phyloP scores from a whole-genome alignment of 2,329 filamentous ascomycete genomes.

The Trichophyton mentagrophytes region DNA sequence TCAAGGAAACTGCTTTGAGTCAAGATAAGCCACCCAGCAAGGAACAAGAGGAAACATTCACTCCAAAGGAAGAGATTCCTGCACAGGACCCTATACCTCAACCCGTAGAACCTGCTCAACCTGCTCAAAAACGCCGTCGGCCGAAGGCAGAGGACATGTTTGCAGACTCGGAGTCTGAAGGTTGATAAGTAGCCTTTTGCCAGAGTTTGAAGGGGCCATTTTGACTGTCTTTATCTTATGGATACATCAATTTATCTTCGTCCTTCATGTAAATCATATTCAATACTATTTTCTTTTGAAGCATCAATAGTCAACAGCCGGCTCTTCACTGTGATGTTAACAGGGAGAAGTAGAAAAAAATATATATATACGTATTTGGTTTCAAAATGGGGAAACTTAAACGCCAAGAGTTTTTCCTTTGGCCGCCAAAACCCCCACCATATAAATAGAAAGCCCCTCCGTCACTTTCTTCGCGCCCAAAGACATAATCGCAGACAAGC shows the following conservation, averaged over 20 bases:
- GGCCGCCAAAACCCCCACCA: background rate
- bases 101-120: constrained; percentile 20
- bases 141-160: constrained; percentile 80
- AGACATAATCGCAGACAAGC: background rate
- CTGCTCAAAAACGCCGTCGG: constrained; percentile 41
- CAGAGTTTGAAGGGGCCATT: background rate
- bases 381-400: background rate
- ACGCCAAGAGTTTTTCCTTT: background rate
- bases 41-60: constrained; percentile 13
- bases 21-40: constrained; percentile 24
- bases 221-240: background rate
- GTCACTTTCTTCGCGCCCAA: background rate
- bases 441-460: background rate
- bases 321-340: too few relatives aligned
- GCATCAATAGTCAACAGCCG: background rate
- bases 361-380: too few relatives aligned
- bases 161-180: constrained; percentile 55
- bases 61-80: constrained; percentile 14
- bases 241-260: background rate
- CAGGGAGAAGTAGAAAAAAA: too few relatives aligned
- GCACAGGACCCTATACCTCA: background rate
- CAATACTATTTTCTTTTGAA: background rate
- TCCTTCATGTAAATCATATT: background rate
- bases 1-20: constrained; percentile 36
- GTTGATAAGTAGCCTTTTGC: background rate